Percentiles rank a stretch among this genome's conserved stretches.
phyloP scores from a whole-genome alignment of 768 basidiomycete species.

The Gloeopeniophorella convolvens region DNA sequence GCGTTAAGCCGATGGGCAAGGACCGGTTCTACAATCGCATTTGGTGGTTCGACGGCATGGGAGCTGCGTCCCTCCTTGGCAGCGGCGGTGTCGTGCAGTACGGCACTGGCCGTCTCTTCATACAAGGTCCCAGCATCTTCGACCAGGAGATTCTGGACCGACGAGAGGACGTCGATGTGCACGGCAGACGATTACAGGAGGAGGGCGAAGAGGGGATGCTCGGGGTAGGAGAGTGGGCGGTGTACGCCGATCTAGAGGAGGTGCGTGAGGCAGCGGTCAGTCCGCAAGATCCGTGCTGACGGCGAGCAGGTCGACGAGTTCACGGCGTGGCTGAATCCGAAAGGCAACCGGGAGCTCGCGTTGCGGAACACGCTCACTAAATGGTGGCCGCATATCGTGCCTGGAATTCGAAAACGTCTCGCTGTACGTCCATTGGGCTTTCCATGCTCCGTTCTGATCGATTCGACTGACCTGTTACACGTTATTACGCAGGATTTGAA shows the following conservation, averaged over 20 bases:
- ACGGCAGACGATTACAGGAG: constrained; percentile 59
- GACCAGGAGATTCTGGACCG: constrained; percentile 68
- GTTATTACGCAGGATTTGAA: constrained; percentile 51
- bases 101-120: constrained; percentile 83
- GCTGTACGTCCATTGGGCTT: constrained; percentile 45
- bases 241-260: constrained; percentile 82
- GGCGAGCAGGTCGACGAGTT: constrained; percentile 67
- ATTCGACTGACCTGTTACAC: not conserved
- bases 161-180: constrained; percentile 49
- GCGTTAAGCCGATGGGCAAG: constrained; percentile 82
- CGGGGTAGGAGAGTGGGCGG: constrained; percentile 81
- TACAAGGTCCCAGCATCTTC: constrained; percentile 86
- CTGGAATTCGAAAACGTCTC: constrained; percentile 69
- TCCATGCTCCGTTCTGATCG: constrained; percentile 6
- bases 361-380: constrained; percentile 71
- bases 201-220: constrained; percentile 76
- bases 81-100: constrained; percentile 76
- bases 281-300: not conserved
- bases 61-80: constrained; percentile 71
- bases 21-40: constrained; percentile 93
- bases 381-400: constrained; percentile 78
- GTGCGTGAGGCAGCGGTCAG: constrained; percentile 36
- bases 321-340: constrained; percentile 84
- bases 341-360: constrained; percentile 82
- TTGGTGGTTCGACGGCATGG: constrained; percentile 99